These are phyloP conservation scores for Alternaria solani DNA, from an alignment of 2,329 filamentous ascomycete species.

Conservation along the genomic window DNA sequence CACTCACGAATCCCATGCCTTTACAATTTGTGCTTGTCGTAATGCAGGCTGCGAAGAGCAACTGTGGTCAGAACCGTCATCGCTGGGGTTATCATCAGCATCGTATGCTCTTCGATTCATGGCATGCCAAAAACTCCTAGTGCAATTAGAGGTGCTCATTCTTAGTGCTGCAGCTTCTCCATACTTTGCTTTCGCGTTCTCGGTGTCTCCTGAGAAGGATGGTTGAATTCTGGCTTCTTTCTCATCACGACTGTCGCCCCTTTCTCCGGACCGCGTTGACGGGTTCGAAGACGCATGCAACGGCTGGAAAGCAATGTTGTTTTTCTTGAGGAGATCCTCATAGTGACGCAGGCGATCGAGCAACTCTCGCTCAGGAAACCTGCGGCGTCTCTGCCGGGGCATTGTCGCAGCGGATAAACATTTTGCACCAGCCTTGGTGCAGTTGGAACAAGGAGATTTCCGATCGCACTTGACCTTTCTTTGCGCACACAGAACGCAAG, in stretches of 20 bases:
- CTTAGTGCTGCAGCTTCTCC: not conserved
- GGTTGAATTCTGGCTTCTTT: not conserved
- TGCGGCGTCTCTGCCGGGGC: conserved; percentile 66
- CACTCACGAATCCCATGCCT: conserved; percentile 53
- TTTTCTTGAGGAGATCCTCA: conserved; percentile 69
- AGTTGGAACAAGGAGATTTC: conserved; percentile 48
- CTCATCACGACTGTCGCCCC: not conserved
- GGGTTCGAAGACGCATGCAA: conserved; percentile 52
- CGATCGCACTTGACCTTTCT: conserved; percentile 52
- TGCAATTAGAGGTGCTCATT: conserved; percentile 6
- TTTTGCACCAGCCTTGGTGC: conserved; percentile 36
- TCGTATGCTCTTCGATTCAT: conserved; percentile 27
- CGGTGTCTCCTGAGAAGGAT: not conserved
- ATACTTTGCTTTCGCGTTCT: conserved; percentile 11
- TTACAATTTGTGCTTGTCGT: conserved; percentile 46
- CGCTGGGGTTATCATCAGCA: conserved; percentile 3
- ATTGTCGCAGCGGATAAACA: conserved; percentile 55
- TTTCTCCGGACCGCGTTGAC: conserved; percentile 14
- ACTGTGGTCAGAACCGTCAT: conserved; percentile 10
- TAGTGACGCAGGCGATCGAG: conserved; percentile 74
- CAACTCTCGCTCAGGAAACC: conserved; percentile 74
- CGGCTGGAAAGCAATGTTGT: conserved; percentile 74
- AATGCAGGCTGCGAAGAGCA: conserved; percentile 20
- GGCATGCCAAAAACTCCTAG: conserved; percentile 34
- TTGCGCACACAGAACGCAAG: conserved; percentile 75